These are phyloP conservation scores for Biscogniauxia mediterranea DNA, from an alignment of 2,329 filamentous ascomycete species.

Conservation along the genomic window DNA sequence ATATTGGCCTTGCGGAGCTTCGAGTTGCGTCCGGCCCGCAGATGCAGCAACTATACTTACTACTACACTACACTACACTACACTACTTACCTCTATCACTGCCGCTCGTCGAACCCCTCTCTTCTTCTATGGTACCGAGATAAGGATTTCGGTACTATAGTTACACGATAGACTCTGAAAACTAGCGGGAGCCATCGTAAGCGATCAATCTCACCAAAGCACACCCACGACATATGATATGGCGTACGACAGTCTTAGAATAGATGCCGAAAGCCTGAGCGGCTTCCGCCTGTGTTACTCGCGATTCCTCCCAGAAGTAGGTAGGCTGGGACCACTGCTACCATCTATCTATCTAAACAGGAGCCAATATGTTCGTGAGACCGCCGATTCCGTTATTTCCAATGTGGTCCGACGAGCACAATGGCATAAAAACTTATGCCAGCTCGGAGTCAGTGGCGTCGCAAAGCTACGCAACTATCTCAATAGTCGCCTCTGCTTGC, in stretches of 20 bases:
- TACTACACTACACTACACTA: neutral
- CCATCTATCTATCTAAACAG: neutral
- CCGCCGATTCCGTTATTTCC: neutral
- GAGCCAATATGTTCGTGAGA: neutral
- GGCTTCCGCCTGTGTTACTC: neutral
- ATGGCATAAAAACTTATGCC: neutral
- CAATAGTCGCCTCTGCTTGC: conserved; percentile 10
- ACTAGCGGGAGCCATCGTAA: neutral
- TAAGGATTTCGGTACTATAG: neutral
- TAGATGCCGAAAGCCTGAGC: neutral
- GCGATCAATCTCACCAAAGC: neutral
- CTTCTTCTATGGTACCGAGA: neutral
- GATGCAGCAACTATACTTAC: conserved; percentile 6
- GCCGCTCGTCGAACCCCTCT: neutral
- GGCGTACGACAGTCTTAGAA: neutral
- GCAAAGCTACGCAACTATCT: conserved; percentile 15
- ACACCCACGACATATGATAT: neutral
- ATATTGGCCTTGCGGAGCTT: conserved; percentile 13
- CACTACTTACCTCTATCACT: neutral
- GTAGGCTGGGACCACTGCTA: neutral
- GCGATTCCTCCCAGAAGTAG: neutral
- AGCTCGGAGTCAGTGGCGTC: neutral
- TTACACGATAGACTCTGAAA: neutral
- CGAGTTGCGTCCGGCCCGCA: conserved; percentile 12
- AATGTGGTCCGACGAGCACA: neutral